These are phyloP conservation scores for Globisporangium camurandrum DNA, from an alignment of 352 stramenopile species.

Conservation along the genomic window DNA sequence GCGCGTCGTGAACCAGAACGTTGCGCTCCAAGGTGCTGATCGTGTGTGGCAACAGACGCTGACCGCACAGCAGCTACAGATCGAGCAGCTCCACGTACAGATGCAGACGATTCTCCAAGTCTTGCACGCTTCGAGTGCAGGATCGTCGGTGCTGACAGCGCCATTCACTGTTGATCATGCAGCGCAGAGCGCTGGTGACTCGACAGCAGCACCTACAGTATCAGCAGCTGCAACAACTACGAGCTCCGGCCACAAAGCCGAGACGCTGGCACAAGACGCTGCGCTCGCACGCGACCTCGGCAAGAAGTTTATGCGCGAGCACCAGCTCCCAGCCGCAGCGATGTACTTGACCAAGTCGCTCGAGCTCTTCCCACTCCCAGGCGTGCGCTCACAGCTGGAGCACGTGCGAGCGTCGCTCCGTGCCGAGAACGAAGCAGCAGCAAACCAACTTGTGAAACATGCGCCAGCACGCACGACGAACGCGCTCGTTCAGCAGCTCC, in stretches of 20 bases:
- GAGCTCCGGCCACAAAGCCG: slow-evolving; percentile 18
- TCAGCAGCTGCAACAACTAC: too few species aligned
- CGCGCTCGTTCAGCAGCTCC: slow-evolving; percentile 17
- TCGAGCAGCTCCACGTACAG: slow-evolving; percentile 56
- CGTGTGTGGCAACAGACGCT: not conserved
- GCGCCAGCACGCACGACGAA: too few species aligned
- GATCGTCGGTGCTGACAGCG: not conserved
- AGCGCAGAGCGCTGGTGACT: too few species aligned
- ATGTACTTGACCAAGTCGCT: slow-evolving; percentile 60
- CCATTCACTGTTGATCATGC: not conserved
- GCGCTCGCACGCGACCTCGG: slow-evolving; percentile 55
- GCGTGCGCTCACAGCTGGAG: slow-evolving; percentile 36
- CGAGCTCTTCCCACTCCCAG: slow-evolving; percentile 42
- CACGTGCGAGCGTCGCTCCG: slow-evolving; percentile 18
- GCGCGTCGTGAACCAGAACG: not conserved
- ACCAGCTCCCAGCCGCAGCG: slow-evolving; percentile 32
- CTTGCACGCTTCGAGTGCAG: slow-evolving; percentile 14
- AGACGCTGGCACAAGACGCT: slow-evolving; percentile 40
- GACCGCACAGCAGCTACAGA: slow-evolving; percentile 17
- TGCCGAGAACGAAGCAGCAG: slow-evolving; percentile 3
- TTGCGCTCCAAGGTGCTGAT: not conserved
- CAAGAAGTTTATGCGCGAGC: slow-evolving; percentile 42
- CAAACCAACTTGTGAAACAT: too few species aligned
- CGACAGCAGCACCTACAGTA: too few species aligned
- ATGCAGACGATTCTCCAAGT: slow-evolving; percentile 45